These are phyloP conservation scores for Persicaria maculosa DNA, from an alignment of 148 eudicot species.

Conservation along the genomic window DNA sequence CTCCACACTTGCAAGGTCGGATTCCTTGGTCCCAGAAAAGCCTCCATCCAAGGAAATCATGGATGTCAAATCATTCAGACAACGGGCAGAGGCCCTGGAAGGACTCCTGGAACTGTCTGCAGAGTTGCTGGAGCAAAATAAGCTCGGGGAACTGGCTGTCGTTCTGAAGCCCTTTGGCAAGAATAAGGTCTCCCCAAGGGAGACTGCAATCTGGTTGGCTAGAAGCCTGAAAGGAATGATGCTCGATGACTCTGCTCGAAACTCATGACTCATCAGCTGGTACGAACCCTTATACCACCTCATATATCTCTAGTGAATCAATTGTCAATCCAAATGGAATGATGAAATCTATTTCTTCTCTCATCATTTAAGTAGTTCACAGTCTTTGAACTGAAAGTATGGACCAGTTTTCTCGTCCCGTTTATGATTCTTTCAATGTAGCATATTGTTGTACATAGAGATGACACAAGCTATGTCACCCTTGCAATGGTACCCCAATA, in stretches of 20 bases:
- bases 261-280: slow-evolving; percentile 26
- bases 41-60: slow-evolving; percentile 52
- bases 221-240: slow-evolving; percentile 82
- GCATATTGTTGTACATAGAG: slow-evolving; percentile 43
- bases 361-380: background rate
- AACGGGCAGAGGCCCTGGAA: slow-evolving; percentile 96
- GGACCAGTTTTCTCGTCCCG: background rate
- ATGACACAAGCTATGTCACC: background rate
- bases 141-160: slow-evolving; percentile 80
- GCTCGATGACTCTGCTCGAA: slow-evolving; percentile 57
- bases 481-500: background rate
- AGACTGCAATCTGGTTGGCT: slow-evolving; percentile 94
- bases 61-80: slow-evolving; percentile 84
- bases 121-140: slow-evolving; percentile 77
- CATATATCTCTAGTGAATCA: background rate
- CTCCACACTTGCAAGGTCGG: slow-evolving; percentile 11
- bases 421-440: slow-evolving; percentile 40
- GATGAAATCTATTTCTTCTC: background rate
- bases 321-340: too few species aligned
- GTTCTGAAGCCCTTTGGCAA: slow-evolving; percentile 90
- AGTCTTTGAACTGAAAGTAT: background rate
- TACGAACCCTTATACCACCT: slow-evolving; percentile 14
- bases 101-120: slow-evolving; percentile 89
- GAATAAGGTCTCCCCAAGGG: slow-evolving; percentile 93
- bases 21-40: slow-evolving; percentile 28